These are phyloP conservation scores for Golubevia sp. DNA, from an alignment of 1,284 basidiomycete species.

Conservation along the genomic window DNA sequence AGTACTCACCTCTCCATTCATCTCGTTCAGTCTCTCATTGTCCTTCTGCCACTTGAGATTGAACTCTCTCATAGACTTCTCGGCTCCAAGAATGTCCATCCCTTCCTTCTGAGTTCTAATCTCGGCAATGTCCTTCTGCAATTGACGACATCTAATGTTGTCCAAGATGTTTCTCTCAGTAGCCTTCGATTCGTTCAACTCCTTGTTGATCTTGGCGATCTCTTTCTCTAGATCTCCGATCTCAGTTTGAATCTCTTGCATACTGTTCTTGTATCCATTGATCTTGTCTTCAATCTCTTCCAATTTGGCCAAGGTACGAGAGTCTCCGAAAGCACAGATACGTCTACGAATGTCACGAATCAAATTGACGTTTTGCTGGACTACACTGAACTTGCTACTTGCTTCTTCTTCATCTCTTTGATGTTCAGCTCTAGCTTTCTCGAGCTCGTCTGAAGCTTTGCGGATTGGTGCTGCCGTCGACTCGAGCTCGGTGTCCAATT, in stretches of 20 bases:
- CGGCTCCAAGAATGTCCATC: constrained; percentile 40
- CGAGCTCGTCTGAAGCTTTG: constrained; percentile 30
- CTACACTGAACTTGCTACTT: not conserved
- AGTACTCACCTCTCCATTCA: constrained; percentile 45
- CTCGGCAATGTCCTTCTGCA: constrained; percentile 22
- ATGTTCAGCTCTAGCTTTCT: constrained; percentile 30
- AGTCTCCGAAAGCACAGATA: not conserved
- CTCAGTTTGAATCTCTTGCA: constrained; percentile 19
- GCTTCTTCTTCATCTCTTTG: constrained; percentile 20
- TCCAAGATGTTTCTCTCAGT: constrained; percentile 52
- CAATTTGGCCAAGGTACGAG: constrained; percentile 5
- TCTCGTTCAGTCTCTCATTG: constrained; percentile 41
- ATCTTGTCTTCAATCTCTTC: constrained; percentile 21
- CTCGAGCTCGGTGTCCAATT: constrained; percentile 31
- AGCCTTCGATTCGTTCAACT: constrained; percentile 45
- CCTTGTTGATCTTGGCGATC: constrained; percentile 30
- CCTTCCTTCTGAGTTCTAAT: constrained; percentile 37
- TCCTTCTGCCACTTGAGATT: constrained; percentile 38
- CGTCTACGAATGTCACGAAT: not conserved
- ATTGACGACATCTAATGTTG: constrained; percentile 48
- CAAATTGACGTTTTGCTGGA: not conserved
- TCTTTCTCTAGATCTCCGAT: constrained; percentile 32
- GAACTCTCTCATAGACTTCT: constrained; percentile 29
- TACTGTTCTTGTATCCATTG: constrained; percentile 22
- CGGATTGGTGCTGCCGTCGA: constrained; percentile 25